These are phyloP conservation scores for Sphaerulina musiva DNA, from an alignment of 2,329 filamentous ascomycete genomes.

Conservation along the genomic window DNA sequence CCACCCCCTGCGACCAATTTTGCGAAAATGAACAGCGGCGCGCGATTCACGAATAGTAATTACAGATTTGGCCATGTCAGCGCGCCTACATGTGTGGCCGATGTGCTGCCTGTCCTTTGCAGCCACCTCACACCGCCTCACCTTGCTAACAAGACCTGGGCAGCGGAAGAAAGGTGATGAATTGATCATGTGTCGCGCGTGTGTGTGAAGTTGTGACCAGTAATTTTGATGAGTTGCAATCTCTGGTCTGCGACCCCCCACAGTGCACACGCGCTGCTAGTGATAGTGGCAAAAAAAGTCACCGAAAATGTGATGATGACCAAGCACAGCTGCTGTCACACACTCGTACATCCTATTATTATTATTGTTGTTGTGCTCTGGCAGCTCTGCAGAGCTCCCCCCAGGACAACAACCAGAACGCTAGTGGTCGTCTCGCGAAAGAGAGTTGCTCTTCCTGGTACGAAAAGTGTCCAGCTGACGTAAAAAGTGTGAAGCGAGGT, in stretches of 20 bases:
- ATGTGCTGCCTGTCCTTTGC: constrained; percentile 1
- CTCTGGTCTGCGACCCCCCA: background rate
- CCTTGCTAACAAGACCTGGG: background rate
- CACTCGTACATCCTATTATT: background rate
- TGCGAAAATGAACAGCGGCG: background rate
- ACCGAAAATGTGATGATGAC: background rate
- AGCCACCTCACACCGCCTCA: constrained; percentile 15
- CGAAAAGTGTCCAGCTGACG: too few relatives aligned
- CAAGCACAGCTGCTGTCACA: background rate
- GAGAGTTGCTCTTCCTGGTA: too few relatives aligned
- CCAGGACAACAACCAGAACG: too few relatives aligned
- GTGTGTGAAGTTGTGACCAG: background rate
- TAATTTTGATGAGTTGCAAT: constrained; percentile 10
- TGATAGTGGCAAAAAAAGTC: background rate
- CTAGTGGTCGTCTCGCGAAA: too few relatives aligned
- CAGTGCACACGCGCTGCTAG: background rate
- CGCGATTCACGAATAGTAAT: constrained; percentile 2
- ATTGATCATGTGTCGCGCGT: constrained; percentile 10
- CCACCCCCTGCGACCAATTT: background rate
- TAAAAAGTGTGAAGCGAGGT: too few relatives aligned
- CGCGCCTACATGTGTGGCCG: constrained; percentile 1
- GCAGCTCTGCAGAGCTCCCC: too few relatives aligned
- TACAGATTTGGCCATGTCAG: constrained; percentile 10
- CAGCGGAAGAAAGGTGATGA: constrained; percentile 1
- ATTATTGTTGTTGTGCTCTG: too few relatives aligned